Base-by-base conservation (phyloP, 2,329 filamentous ascomycete species). In the Daldinia eschscholtzii region DNA sequence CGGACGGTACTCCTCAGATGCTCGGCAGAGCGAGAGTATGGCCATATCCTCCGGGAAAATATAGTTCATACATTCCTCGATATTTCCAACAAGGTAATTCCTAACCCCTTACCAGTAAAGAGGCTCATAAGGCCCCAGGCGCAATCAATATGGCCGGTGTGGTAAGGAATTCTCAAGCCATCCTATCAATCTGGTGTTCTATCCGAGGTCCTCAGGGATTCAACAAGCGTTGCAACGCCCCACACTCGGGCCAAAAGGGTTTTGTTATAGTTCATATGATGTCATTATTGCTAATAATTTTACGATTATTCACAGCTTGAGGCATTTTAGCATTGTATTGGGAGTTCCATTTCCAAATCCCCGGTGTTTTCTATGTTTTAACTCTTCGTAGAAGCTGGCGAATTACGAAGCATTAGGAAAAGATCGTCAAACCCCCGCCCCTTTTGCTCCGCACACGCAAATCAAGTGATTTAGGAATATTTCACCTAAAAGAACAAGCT, bases 131-230 rank as follows among this genome's bases (percentile, higher is more conserved):
- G n/a, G 30, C 15, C 23, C 12, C 6, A 46, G 39, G n/a, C 15
- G 9, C 59, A 30, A 35, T 52, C 13, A 15, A 41, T 48, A 46
- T 23, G 20, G 20, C 44, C 44, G 33, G 61, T 60, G 33, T 44
- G 57, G 56, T 1, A 1, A 35, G 56, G 30, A 9, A 35, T 35
- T 2, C 6, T 1, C 2, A 35, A 35, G 33, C 33, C 9, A 35
- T 9, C 33, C 33, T 10, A 7, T 35, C 10, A 9, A 35, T 35
- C 6, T 2, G 33, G 6, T 35, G 33, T 35, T 63, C 60, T 23
- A 63, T 58, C 66, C 69, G 64, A 71, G 63, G 20, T 63, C 52
- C 57, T 67, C 61, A 61, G 59, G 67, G 42, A 62, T 63, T 57
- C 46, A 61, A 65, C 59, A 63, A 63, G 62, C 35, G 62, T 68